Conservation (phyloP, 495 filamentous ascomycete species). For the Penicillium atrosanguineum region DNA sequence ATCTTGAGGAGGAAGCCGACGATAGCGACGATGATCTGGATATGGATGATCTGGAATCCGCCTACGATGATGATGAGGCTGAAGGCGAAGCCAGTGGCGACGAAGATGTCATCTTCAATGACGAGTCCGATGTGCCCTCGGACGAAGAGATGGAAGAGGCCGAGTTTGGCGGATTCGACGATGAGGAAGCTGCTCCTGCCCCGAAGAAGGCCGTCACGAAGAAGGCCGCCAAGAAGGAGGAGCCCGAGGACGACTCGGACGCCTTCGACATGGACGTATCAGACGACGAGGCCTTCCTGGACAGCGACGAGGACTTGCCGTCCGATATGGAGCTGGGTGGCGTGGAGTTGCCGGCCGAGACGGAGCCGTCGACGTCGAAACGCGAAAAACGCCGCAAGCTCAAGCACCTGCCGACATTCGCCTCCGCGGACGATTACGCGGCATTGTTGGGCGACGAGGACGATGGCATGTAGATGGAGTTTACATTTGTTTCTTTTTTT, state of each 20-base stretch:
- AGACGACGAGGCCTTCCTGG: constrained; percentile 51
- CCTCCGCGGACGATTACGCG: constrained; percentile 89
- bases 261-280: constrained; percentile 52
- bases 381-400: constrained; percentile 78
- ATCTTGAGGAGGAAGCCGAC: constrained; percentile 68
- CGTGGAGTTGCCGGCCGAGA: constrained; percentile 38
- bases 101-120: constrained; percentile 53
- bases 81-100: constrained; percentile 47
- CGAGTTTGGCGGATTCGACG: constrained; percentile 43
- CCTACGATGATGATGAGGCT: constrained; percentile 50
- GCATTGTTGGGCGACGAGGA: constrained; percentile 76
- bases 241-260: constrained; percentile 43
- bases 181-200: constrained; percentile 22
- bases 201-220: constrained; percentile 38
- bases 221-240: constrained; percentile 39
- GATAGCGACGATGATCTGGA: constrained; percentile 64
- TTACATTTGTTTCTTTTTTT: constrained; percentile 5
- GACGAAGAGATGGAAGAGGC: constrained; percentile 45
- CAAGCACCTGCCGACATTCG: constrained; percentile 86
- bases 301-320: constrained; percentile 54
- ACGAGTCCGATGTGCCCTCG: constrained; percentile 44
- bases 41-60: constrained; percentile 63
- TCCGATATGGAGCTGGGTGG: constrained; percentile 49
- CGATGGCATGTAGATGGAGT: constrained; percentile 47
- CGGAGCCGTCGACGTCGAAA: constrained; percentile 37